phyloP scores from a whole-genome alignment of 1,284 basidiomycete genomes.

The Boletus smithii region DNA sequence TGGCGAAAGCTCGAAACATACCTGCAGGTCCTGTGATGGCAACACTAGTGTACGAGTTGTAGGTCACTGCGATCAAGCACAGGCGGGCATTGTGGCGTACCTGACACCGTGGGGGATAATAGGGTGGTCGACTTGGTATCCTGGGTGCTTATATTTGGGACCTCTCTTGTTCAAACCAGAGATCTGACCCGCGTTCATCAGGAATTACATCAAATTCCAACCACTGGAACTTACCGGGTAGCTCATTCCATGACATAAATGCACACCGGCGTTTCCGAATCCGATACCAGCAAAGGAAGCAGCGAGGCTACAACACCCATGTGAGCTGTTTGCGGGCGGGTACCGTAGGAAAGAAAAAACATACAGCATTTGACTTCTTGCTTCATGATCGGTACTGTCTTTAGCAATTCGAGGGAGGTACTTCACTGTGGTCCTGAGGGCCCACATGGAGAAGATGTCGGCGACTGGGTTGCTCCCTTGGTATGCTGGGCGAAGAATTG shows the following conservation, averaged over 20 bases:
- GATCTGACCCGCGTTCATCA: constrained; percentile 51
- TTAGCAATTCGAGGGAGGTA: constrained; percentile 86
- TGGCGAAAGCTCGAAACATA: constrained; percentile 25
- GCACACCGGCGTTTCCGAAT: constrained; percentile 93
- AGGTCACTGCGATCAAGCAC: not conserved
- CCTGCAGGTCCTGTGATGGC: constrained; percentile 87
- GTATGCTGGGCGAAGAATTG: constrained; percentile 88
- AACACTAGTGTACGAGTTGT: constrained; percentile 44
- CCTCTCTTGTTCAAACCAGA: constrained; percentile 94
- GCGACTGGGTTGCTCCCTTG: constrained; percentile 96
- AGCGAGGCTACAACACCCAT: constrained; percentile 53
- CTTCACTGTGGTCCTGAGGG: constrained; percentile 86
- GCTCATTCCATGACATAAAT: constrained; percentile 86
- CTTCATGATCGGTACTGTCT: constrained; percentile 78
- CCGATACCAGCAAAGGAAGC: constrained; percentile 94
- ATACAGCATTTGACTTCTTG: constrained; percentile 88
- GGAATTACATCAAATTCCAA: constrained; percentile 1
- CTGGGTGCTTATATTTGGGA: constrained; percentile 84
- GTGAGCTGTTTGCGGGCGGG: not conserved
- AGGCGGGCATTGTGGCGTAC: constrained; percentile 36
- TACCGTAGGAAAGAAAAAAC: constrained; percentile 26
- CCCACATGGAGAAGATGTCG: constrained; percentile 96
- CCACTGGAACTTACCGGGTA: constrained; percentile 56
- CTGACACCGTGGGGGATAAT: constrained; percentile 92
- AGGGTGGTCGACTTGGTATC: constrained; percentile 77